These are phyloP conservation scores for Phytophthora megakarya DNA, from an alignment of 352 stramenopile genomes.

Conservation along the genomic window DNA sequence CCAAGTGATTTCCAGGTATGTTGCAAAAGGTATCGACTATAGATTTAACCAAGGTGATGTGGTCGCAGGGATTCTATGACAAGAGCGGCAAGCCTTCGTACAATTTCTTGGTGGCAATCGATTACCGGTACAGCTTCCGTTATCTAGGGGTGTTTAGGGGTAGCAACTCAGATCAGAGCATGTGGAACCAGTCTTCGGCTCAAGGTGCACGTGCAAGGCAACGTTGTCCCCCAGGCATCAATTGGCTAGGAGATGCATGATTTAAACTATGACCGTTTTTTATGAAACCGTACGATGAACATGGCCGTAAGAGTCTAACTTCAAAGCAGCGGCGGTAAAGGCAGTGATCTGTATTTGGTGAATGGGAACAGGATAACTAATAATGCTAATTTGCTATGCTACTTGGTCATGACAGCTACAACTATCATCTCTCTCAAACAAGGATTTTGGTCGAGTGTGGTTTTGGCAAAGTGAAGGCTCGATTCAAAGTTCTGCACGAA, in stretches of 20 bases:
- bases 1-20: background rate
- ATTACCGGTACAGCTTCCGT: slow-evolving; percentile 1
- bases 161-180: slow-evolving; percentile 16
- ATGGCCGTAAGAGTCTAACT: background rate
- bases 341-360: background rate
- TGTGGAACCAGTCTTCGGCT: slow-evolving; percentile 8
- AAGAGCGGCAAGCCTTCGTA: slow-evolving; percentile 7
- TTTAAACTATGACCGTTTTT: background rate
- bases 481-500: background rate
- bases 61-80: background rate
- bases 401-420: background rate
- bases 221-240: background rate
- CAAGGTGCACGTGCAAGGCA: background rate
- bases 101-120: slow-evolving; percentile 4
- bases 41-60: background rate
- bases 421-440: background rate
- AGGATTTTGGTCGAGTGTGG: background rate
- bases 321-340: background rate
- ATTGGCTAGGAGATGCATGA: background rate
- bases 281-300: background rate
- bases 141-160: slow-evolving; percentile 1
- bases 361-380: background rate
- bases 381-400: too few species aligned
- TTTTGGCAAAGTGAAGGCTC: background rate
- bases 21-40: too few species aligned